Base-by-base conservation (phyloP, 164 flowering plant genomes). In the Taxillus chinensis region DNA sequence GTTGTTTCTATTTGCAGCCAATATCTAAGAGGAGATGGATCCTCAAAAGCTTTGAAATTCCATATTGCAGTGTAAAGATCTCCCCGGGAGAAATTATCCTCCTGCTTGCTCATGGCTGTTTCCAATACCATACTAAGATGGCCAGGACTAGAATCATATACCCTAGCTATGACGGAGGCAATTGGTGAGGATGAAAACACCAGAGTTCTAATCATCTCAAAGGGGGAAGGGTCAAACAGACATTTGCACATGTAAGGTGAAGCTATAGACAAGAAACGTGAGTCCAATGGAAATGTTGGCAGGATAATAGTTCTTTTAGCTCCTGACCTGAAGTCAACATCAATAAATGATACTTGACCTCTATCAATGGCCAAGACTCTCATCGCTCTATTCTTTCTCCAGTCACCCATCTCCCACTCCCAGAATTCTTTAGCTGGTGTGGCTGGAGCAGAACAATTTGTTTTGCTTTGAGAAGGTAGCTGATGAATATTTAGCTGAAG, bases 341-440 rank as follows among this genome's bases (percentile, higher is more conserved):
- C 98, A 57, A 79, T 62, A 76, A 83, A 86, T 42, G 98, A 92
- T 61, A 86, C 81, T 48, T 74, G 82, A 65, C 96, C 96, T 51
- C 72, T 62, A 73, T 92, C 98, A 71, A 90, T 75, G 60, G 96
- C 93, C 77, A 90, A 66, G 58, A 92, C 68, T 37, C 96, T 77
- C 96, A 92, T 85, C 12, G 73, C 75, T 75, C 96, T 79, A 63
- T 80, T 85, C 70, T 78, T 90, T 69, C 92, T 90, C 98, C 96
- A 90, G 62, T 92, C 96, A 58, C 96, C 98, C 90, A 90, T 87
- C 71, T 90, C 96, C 95, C 90, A 90, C 67, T 92, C 98, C 98
- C 96, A 92, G 71, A 92, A 92, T 70, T 83, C 96, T 65, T 76
- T 55, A 39, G 50, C 12, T 5, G 72, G 62, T 16, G 68, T 58